Conservation (phyloP, 2,329 filamentous ascomycete genomes). For the Penicillium sp. region DNA sequence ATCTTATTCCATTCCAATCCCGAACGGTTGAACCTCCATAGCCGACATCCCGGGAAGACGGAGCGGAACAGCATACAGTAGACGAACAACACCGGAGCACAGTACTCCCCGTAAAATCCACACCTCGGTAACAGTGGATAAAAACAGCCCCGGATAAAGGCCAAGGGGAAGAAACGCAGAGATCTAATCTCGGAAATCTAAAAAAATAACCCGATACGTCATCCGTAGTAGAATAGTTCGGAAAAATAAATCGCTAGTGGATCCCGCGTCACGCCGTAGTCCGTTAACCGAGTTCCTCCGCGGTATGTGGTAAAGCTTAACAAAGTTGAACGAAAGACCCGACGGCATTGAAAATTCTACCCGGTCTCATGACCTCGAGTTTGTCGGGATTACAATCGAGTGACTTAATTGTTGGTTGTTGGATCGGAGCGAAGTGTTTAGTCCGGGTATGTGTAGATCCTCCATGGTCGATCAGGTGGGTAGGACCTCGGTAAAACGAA, state of each 20-base stretch:
- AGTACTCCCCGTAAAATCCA: background rate
- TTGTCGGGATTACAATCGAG: background rate
- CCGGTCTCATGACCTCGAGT: conserved; percentile 10
- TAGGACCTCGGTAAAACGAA: conserved; percentile 15
- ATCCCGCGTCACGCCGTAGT: conserved; percentile 2
- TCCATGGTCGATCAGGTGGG: conserved; percentile 4
- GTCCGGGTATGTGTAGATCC: conserved; percentile 4
- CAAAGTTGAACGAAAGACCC: background rate
- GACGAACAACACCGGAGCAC: background rate
- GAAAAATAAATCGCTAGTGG: background rate
- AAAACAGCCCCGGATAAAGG: background rate
- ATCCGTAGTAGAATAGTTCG: background rate
- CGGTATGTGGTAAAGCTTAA: background rate
- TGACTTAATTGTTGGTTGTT: background rate
- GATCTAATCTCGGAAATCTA: background rate
- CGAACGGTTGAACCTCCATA: background rate
- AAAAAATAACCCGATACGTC: background rate
- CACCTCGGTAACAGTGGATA: background rate
- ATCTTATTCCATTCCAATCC: background rate
- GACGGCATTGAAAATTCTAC: background rate
- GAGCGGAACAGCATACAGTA: background rate
- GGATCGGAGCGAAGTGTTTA: background rate
- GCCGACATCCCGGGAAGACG: background rate
- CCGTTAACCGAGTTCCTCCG: conserved; percentile 1
- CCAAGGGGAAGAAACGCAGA: background rate